These are phyloP conservation scores for Aspergillus amoenus DNA, from an alignment of 2,329 filamentous ascomycete species.

Conservation along the genomic window DNA sequence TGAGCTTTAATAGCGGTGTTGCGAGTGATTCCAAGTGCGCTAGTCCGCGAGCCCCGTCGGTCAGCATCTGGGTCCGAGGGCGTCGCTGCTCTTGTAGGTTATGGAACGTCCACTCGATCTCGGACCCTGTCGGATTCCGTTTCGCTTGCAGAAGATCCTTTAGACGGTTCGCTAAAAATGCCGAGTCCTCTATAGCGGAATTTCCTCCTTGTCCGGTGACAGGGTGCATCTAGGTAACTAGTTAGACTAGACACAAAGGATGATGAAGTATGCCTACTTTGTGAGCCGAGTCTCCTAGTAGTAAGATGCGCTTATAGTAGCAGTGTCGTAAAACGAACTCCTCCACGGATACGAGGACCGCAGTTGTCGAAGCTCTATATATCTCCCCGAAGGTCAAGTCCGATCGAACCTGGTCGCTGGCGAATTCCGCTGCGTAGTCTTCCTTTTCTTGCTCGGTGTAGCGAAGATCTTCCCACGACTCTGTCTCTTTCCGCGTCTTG, in stretches of 20 bases:
- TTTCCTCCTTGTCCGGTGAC: constrained; percentile 20
- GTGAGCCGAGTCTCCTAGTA: constrained; percentile 45
- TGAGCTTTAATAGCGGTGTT: neutral
- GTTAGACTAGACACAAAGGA: neutral
- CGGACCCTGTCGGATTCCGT: neutral
- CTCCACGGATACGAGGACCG: constrained; percentile 30
- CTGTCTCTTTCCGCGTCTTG: constrained; percentile 24
- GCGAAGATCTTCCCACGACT: constrained; percentile 24
- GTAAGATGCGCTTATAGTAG: constrained; percentile 40
- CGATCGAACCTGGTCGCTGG: constrained; percentile 24
- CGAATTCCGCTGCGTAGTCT: constrained; percentile 21
- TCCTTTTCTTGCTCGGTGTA: constrained; percentile 34
- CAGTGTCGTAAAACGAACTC: constrained; percentile 42
- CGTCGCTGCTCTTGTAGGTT: neutral
- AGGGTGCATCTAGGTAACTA: constrained; percentile 13
- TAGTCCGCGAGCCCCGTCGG: neutral
- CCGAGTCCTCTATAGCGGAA: constrained; percentile 19
- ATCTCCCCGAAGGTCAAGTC: constrained; percentile 36
- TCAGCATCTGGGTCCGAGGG: neutral
- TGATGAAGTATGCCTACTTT: constrained; percentile 30
- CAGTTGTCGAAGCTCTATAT: constrained; percentile 25
- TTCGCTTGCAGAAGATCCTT: neutral
- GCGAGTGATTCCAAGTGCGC: neutral
- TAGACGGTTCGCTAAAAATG: constrained; percentile 14
- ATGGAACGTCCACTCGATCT: neutral